These are phyloP conservation scores for Citrus inodora DNA, from an alignment of 345 rosid species.

Conservation along the genomic window DNA sequence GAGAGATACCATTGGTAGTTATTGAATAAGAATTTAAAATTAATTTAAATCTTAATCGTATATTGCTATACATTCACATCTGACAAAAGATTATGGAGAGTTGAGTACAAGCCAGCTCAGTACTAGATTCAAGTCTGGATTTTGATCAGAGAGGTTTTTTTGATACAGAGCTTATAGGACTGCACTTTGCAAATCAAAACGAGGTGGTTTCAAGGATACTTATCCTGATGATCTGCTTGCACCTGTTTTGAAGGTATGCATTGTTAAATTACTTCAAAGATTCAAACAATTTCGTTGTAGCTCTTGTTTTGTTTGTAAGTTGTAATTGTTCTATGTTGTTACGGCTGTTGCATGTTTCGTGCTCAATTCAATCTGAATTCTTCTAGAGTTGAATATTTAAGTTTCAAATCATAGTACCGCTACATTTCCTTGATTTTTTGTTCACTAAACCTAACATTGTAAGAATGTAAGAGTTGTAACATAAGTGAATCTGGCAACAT, in stretches of 20 bases:
- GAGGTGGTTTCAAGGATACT: slow-evolving; percentile 93
- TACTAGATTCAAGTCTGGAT: too few relatives aligned
- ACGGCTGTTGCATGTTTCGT: too few relatives aligned
- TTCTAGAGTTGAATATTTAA: neutral
- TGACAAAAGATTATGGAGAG: too few relatives aligned
- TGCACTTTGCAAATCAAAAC: slow-evolving; percentile 74
- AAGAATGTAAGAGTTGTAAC: too few relatives aligned
- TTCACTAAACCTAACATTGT: neutral
- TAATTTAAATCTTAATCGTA: too few relatives aligned
- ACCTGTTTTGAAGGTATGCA: slow-evolving; percentile 63
- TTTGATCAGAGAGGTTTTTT: neutral
- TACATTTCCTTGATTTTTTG: neutral
- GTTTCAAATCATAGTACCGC: neutral
- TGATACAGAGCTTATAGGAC: slow-evolving; percentile 72
- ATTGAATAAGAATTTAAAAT: too few relatives aligned
- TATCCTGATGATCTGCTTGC: slow-evolving; percentile 85
- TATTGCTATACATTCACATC: too few relatives aligned
- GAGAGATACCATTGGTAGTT: too few relatives aligned
- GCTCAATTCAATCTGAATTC: neutral
- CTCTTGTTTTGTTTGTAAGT: neutral
- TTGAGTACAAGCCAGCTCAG: too few relatives aligned
- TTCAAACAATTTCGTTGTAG: neutral
- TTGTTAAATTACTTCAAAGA: neutral
- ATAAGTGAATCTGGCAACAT: too few relatives aligned
- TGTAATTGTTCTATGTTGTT: too few relatives aligned